Conservation (phyloP, 495 filamentous ascomycete genomes). For the Astrocystis sublimbata region DNA sequence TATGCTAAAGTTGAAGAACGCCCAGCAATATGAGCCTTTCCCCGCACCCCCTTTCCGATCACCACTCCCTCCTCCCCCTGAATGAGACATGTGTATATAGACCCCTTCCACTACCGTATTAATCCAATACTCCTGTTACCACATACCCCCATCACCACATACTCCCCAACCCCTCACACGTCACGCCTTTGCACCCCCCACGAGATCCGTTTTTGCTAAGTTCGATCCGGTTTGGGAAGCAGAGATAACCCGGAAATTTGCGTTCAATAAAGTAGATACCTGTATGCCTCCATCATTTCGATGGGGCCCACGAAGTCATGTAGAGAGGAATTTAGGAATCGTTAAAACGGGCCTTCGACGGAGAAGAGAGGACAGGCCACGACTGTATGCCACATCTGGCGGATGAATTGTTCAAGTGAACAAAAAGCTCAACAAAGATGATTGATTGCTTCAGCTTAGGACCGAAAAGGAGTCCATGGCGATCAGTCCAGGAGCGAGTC, state of each 20-base stretch:
- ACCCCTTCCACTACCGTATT: slow-evolving; percentile 28
- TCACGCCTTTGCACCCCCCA: slow-evolving; percentile 17
- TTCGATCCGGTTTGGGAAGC: slow-evolving; percentile 40
- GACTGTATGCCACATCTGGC: slow-evolving; percentile 11
- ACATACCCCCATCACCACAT: slow-evolving; percentile 24
- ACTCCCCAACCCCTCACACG: slow-evolving; percentile 8
- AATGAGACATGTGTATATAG: slow-evolving; percentile 36
- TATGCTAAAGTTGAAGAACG: slow-evolving; percentile 34
- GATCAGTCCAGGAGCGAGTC: slow-evolving; percentile 12
- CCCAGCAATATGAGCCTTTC: slow-evolving; percentile 28
- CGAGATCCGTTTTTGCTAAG: slow-evolving; percentile 34
- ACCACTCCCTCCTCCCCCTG: slow-evolving; percentile 1
- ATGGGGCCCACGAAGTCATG: slow-evolving; percentile 38
- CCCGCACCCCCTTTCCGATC: slow-evolving; percentile 11
- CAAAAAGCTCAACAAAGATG: slow-evolving; percentile 5
- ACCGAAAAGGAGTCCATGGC: slow-evolving; percentile 22
- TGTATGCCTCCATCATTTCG: slow-evolving; percentile 32
- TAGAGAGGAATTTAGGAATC: slow-evolving; percentile 25
- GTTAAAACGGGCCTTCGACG: slow-evolving; percentile 10
- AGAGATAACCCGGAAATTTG: slow-evolving; percentile 35
- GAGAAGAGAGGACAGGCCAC: slow-evolving; percentile 7
- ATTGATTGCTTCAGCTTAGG: slow-evolving; percentile 9
- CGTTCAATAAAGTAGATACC: slow-evolving; percentile 38
- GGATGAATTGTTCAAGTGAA: slow-evolving; percentile 22
- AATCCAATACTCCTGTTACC: slow-evolving; percentile 31